Base-by-base conservation (phyloP, 1,139 yeast species). In the Sugiyamaella neomexicana region DNA sequence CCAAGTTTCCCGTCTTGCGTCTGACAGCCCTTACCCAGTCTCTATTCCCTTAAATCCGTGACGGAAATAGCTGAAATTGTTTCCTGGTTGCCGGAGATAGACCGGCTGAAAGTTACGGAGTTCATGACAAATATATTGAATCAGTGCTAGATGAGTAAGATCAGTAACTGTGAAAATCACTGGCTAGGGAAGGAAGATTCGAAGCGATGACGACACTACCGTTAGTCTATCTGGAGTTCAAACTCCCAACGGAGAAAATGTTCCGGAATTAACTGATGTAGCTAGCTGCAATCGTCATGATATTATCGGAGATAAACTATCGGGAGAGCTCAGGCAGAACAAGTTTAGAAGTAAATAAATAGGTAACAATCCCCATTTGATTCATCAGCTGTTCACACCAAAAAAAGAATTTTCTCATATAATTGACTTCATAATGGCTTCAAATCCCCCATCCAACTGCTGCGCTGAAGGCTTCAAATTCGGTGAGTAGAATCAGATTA, bases 381-480 rank as follows among this genome's bases (percentile, higher is more conserved):
- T 29, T 29, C 3, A 29, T 9, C 34, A 29, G 3, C 7, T 29
- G 34, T 3, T 29, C n/a, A 5, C 31, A 27, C 9, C 31, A 27
- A 5, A 27, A 27, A 27, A 27, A 6, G 9, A 27, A 27, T n/a
- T n/a, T n/a, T n/a, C 2, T 9, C 10, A 29, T 7, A 29, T 9
- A 29, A 9, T 12, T 29, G 34, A 9, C n/a, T 29, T 7, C 5
- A 29, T 4, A 29, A 29, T 5, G 72, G 71, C 72, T 34, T 67
- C 71, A 16, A 57, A 60, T 37, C 64, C 67, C 23, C 70, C 69
- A 32, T 55, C 57, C 32, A 41, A 58, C 34, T 68, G 72, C 63
- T 69, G 72, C 56, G 42, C 63, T 44, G 52, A 56, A 17, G 71
- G 70, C 43, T 60, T 62, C 53, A 54, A 57, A 47, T 69, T 62